Evolutionary conservation across 2,329 filamentous ascomycete genomes (phyloP), one percentile per base, ranked within the genome.

Genomic region (Aspergillus sp.): DNA sequence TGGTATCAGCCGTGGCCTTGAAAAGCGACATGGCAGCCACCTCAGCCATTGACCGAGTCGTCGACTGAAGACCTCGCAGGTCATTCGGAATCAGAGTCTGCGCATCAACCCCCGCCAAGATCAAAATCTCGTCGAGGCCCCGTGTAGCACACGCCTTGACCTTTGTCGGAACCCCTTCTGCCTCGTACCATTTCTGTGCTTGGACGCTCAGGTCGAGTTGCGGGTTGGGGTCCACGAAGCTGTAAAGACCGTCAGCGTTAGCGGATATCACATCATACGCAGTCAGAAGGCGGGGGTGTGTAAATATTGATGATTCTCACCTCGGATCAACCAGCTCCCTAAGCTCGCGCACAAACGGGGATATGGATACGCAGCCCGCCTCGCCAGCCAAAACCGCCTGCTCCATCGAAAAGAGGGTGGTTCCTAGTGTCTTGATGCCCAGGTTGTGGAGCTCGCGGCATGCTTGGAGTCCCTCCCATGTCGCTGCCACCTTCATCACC

Each of bases 341-440:
- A 15, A 67, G 75, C 65, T 87, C 85, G 68, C 88, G 87, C 22
- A 88, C 82, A 64, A 87, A 79, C 0, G 87, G 86, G 0, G 85
- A 84, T 53, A 89, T 85, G 64, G 87, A 88, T 0, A 80, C 80
- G 65, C 85, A 87, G 2, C 80, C 79, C 0, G 79, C 82, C 45
- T 85, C 80, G 1, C 79, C 82, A 0, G 86, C 86, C 2, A 87
- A 73, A 0, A 78, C 77, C 0, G 84, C 85, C 68, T 88, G 86
- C 58, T 85, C 83, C 66, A 87, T 79, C 48, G 82, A 82, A 68
- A 88, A 89, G 59, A 89, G 75, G 3, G 84, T 86, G 0, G 62
- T 64, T 6, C 30, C 62, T 7, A 64, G 50, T 8, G 60, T 57
- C 23, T 64, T 62, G 85, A 61, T 54, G 1, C 49, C 48, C 13